Conservation (phyloP, 202 grass and related monocot species). For the Hordeum pubiflorum region DNA sequence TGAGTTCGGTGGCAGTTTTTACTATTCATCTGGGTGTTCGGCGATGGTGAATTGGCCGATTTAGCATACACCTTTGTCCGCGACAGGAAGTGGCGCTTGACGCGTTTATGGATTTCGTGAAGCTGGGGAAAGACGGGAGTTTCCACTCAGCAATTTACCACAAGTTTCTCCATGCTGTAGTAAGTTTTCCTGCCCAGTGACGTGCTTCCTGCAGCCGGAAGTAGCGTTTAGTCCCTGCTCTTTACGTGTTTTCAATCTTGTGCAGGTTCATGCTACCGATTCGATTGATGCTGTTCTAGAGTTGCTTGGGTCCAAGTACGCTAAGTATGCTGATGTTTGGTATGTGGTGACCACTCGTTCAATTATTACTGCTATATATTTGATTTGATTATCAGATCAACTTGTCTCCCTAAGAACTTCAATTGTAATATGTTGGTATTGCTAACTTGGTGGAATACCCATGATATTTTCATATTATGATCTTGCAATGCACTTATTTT, state of each 20-base stretch:
- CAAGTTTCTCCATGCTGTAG: constrained; percentile 57
- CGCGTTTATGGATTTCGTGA: constrained; percentile 87
- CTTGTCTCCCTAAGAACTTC: not conserved
- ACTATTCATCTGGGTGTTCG: not conserved
- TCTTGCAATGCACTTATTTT: constrained; percentile 10
- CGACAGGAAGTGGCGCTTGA: constrained; percentile 79
- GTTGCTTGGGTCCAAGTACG: constrained; percentile 67
- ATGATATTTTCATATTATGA: not conserved
- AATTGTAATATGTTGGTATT: not conserved
- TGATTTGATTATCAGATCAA: not conserved
- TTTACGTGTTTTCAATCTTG: not conserved
- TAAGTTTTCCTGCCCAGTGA: constrained; percentile 30
- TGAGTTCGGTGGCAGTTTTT: constrained; percentile 9
- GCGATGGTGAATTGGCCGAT: not conserved
- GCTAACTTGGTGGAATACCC: not conserved
- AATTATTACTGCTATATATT: constrained; percentile 2
- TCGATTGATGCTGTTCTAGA: constrained; percentile 54
- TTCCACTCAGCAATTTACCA: constrained; percentile 74
- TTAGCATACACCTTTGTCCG: not conserved
- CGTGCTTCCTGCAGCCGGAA: not conserved
- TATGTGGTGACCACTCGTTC: constrained; percentile 22
- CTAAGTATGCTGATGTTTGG: constrained; percentile 83
- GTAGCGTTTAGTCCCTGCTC: not conserved
- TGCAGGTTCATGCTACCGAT: constrained; percentile 54
- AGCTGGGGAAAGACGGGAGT: constrained; percentile 68